Base-by-base conservation (phyloP, 2,329 filamentous ascomycete species). In the Aspergillus sp. region DNA sequence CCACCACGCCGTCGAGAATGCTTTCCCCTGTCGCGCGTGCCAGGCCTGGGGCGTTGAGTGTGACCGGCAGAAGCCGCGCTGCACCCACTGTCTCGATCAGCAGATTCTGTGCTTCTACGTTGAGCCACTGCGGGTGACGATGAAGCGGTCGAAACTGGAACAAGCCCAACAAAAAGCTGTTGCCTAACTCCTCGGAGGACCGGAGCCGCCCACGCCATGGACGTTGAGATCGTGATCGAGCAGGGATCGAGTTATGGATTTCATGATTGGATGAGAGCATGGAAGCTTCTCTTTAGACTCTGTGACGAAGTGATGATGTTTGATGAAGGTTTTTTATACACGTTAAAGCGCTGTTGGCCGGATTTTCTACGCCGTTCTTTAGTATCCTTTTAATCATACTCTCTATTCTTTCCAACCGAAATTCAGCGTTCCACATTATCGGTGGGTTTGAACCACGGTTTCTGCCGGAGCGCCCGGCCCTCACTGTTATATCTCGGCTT, bases 91-190 rank as follows among this genome's bases (percentile, higher is more conserved):
- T 56, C 60, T 66, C 35, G 63, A 72, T 21, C 62, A 73, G 52
- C 71, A 73, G 52, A 57, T 71, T 2, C 52, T 73, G 7, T 73
- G 71, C 55, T 73, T 73, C 33, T 73, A 73, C 45, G 68, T 72
- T n/a, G 62, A 65, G 9, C 68, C 70, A 1, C 46, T 59, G n/a
- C 60, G 55, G 12, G 62, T 61, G 17, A 52, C 59, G 3, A 64
- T 57, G 40, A 66, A 60, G 17, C 65, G 64, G 35, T 50, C 58
- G 31, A 65, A 56, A 39, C 8, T 31, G 27, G 27, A 31, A 31
- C 27, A 55, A 51, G 31, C 40, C 45, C 19, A 53, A 33, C 15
- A 46, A 23, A 15, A 53, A 8, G 27, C 27, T 31, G 27, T 4
- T 31, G 27, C 27, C 27, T 31, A 31, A 31, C 2, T 31, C 27